A percentile compares a stretch with the other conserved stretches of the same genome.
phyloP scores from a whole-genome alignment of 805 yeast species.

The Cyberlindnera mississippiensis region DNA sequence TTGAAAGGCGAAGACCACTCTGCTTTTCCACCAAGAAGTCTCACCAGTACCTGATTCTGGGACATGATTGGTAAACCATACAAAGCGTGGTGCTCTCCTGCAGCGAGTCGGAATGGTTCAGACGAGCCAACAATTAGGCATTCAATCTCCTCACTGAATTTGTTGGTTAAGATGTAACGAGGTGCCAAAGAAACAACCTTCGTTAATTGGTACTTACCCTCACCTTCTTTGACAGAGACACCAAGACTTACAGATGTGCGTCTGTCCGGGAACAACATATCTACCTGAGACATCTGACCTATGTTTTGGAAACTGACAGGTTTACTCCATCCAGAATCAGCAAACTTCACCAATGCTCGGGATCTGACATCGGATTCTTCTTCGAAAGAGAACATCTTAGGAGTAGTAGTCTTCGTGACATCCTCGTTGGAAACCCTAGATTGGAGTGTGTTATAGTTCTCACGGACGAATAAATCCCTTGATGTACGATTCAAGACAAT shows the following conservation, averaged over 20 bases:
- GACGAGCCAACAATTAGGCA: conserved; percentile 68
- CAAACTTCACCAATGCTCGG: conserved; percentile 62
- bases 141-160: conserved; percentile 49
- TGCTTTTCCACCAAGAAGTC: conserved; percentile 51
- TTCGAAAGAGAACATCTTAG: conserved; percentile 84
- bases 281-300: conserved; percentile 69
- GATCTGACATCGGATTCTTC: conserved; percentile 52
- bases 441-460: conserved; percentile 47
- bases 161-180: conserved; percentile 70
- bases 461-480: conserved; percentile 52
- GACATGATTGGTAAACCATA: conserved; percentile 56
- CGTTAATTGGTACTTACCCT: conserved; percentile 73
- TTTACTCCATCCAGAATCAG: conserved; percentile 66
- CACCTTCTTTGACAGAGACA: conserved; percentile 71
- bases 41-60: conserved; percentile 57
- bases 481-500: conserved; percentile 79
- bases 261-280: conserved; percentile 44
- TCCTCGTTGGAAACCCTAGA: conserved; percentile 37
- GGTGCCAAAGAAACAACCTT: conserved; percentile 82
- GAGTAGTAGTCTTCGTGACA: conserved; percentile 38
- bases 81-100: conserved; percentile 51
- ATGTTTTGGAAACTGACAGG: conserved; percentile 85
- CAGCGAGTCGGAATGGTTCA: conserved; percentile 40
- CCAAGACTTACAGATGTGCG: conserved; percentile 73
- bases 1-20: conserved; percentile 88